Percentiles rank a stretch among this genome's conserved stretches.
Conservation (phyloP, 371 early-diverging fungal species). For the Quaeritorhiza haematococci region DNA sequence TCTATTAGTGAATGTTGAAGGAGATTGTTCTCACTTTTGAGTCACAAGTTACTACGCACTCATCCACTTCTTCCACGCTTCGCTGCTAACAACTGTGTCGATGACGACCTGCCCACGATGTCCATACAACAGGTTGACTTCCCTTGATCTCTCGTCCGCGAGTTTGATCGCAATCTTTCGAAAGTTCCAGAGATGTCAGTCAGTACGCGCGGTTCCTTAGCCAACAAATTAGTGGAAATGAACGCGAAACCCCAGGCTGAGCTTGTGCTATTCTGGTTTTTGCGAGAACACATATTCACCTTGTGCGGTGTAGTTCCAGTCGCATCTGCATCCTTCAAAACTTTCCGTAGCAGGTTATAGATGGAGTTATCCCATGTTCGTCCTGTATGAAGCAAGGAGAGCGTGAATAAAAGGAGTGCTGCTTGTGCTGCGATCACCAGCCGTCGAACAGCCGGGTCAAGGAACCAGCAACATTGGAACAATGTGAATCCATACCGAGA, state of each 20-base stretch:
- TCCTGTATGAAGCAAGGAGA: neutral
- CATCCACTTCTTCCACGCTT: conserved; percentile 17
- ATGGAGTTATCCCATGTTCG: conserved; percentile 29
- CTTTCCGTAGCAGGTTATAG: conserved; percentile 18
- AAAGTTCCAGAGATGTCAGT: too few relatives aligned
- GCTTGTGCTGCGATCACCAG: too few relatives aligned
- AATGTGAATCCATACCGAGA: conserved; percentile 18
- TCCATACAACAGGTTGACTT: conserved; percentile 30
- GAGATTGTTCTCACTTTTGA: too few relatives aligned
- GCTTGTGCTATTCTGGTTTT: too few relatives aligned
- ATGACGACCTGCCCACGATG: conserved; percentile 33
- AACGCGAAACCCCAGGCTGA: too few relatives aligned
- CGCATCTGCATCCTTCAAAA: conserved; percentile 13
- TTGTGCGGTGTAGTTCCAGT: conserved; percentile 24
- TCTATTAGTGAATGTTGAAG: too few relatives aligned
- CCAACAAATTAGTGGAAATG: too few relatives aligned
- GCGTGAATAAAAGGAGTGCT: neutral
- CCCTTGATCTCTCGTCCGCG: conserved; percentile 23
- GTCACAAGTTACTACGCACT: too few relatives aligned
- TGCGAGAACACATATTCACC: neutral
- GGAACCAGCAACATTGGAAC: too few relatives aligned
- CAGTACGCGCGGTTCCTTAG: too few relatives aligned
- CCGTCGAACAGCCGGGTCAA: too few relatives aligned
- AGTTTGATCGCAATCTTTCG: conserved; percentile 23
- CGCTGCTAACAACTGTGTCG: conserved; percentile 20